Percentiles rank a stretch among this genome's conserved stretches.
Evolutionary conservation across 495 filamentous ascomycete genomes (phyloP).

Genomic region (Aspergillus ellipticus): DNA sequence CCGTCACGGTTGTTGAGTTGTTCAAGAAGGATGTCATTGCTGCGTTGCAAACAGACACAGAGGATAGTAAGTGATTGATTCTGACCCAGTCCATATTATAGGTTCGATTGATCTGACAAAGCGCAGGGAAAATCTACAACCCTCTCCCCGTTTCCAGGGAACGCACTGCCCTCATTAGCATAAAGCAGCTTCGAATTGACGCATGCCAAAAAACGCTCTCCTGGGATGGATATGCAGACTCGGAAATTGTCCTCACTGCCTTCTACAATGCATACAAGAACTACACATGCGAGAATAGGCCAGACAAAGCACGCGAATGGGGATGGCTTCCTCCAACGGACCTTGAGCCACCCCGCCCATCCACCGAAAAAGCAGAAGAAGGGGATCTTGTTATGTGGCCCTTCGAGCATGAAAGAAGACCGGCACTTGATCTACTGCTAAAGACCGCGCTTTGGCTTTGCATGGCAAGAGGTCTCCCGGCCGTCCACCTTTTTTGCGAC

Average conservation of each 20-base stretch:
- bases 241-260: conserved; percentile 59
- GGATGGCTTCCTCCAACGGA: conserved; percentile 19
- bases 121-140: conserved; percentile 16
- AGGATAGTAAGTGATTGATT: conserved; percentile 12
- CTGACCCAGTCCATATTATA: background rate
- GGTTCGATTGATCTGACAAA: background rate
- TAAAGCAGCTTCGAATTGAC: conserved; percentile 20
- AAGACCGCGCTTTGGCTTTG: conserved; percentile 24
- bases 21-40: conserved; percentile 19
- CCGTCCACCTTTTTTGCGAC: conserved; percentile 30
- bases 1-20: conserved; percentile 15
- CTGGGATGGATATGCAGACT: conserved; percentile 50
- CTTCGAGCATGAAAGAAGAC: background rate
- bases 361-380: conserved; percentile 1
- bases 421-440: conserved; percentile 15
- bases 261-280: conserved; percentile 47
- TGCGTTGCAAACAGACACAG: conserved; percentile 1
- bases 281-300: conserved; percentile 6
- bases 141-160: conserved; percentile 9
- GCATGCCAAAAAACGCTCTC: conserved; percentile 20
- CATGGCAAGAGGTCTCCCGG: conserved; percentile 22
- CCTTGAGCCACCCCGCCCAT: conserved; percentile 8
- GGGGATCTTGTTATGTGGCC: conserved; percentile 17
- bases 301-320: conserved; percentile 14
- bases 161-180: conserved; percentile 15